A percentile compares a stretch with the other conserved stretches of the same genome.
Conservation (phyloP, 2,329 filamentous ascomycete genomes). For the Trichoderma lentiforme region DNA sequence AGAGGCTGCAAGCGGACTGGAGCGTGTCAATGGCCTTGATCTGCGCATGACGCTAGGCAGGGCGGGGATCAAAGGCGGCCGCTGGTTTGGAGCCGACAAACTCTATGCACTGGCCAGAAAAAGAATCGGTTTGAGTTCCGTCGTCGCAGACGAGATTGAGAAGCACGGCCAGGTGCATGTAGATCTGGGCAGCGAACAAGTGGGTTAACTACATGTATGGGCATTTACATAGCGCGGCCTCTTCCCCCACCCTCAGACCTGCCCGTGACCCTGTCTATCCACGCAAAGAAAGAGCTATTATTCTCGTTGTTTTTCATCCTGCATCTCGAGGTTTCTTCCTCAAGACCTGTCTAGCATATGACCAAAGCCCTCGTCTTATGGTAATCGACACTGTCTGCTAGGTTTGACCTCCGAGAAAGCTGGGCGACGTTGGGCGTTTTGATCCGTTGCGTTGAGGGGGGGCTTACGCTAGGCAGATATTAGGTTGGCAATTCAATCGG, state of each 20-base stretch:
- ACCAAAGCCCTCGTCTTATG: neutral
- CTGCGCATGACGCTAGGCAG: slow-evolving; percentile 35
- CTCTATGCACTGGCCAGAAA: slow-evolving; percentile 12
- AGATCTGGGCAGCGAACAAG: slow-evolving; percentile 5
- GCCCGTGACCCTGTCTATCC: slow-evolving; percentile 15
- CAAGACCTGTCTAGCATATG: neutral
- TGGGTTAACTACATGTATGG: slow-evolving; percentile 9
- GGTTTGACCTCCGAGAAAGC: neutral
- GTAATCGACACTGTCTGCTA: neutral
- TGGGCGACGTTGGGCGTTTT: neutral
- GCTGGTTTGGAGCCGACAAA: slow-evolving; percentile 14
- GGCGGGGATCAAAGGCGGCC: slow-evolving; percentile 18
- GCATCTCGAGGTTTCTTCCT: neutral
- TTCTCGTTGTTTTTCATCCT: neutral
- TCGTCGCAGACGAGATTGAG: slow-evolving; percentile 1
- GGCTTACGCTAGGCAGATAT: slow-evolving; percentile 14
- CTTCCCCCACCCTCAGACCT: slow-evolving; percentile 5
- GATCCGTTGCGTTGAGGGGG: slow-evolving; percentile 6
- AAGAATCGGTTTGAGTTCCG: neutral
- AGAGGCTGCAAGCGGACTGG: slow-evolving; percentile 30
- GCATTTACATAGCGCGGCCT: slow-evolving; percentile 15
- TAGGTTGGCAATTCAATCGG: slow-evolving; percentile 1
- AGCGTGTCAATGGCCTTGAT: slow-evolving; percentile 30
- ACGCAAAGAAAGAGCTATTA: neutral
- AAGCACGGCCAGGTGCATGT: neutral